phyloP scores from a whole-genome alignment of 495 filamentous ascomycete species.

The Achaetomiella virescens region DNA sequence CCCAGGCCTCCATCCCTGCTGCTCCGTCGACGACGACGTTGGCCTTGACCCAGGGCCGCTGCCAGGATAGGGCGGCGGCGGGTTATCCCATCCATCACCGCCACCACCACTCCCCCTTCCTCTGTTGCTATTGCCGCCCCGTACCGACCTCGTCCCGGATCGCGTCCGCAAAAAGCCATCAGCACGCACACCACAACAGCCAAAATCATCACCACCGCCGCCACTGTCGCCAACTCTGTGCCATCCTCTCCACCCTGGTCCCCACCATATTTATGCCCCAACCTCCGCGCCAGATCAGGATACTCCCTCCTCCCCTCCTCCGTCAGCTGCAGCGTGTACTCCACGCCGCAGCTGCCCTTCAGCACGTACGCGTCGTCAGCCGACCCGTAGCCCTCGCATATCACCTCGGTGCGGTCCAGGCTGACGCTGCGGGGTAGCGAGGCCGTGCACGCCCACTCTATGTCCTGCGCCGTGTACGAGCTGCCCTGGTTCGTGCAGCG shows the following conservation, averaged over 20 bases:
- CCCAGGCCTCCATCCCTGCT: slow-evolving; percentile 68
- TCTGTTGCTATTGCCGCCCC: not conserved
- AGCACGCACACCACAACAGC: slow-evolving; percentile 47
- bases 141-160: slow-evolving; percentile 11
- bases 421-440: slow-evolving; percentile 75
- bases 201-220: slow-evolving; percentile 37
- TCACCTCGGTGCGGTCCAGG: slow-evolving; percentile 81
- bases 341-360: slow-evolving; percentile 86
- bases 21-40: slow-evolving; percentile 13
- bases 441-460: slow-evolving; percentile 87
- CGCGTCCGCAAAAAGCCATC: slow-evolving; percentile 27
- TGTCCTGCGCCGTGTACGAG: slow-evolving; percentile 60
- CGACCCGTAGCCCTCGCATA: slow-evolving; percentile 80
- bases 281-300: slow-evolving; percentile 35
- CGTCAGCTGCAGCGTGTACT: slow-evolving; percentile 79
- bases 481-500: slow-evolving; percentile 80
- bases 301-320: slow-evolving; percentile 70
- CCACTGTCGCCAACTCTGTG: slow-evolving; percentile 17
- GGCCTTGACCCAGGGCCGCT: slow-evolving; percentile 30
- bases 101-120: slow-evolving; percentile 10
- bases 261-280: not conserved
- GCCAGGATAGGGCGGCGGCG: slow-evolving; percentile 53
- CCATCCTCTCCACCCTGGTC: not conserved
- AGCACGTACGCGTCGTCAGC: slow-evolving; percentile 76
- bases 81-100: slow-evolving; percentile 30